Conservation (phyloP, 495 filamentous ascomycete genomes). For the Trichoderma erinaceum region DNA sequence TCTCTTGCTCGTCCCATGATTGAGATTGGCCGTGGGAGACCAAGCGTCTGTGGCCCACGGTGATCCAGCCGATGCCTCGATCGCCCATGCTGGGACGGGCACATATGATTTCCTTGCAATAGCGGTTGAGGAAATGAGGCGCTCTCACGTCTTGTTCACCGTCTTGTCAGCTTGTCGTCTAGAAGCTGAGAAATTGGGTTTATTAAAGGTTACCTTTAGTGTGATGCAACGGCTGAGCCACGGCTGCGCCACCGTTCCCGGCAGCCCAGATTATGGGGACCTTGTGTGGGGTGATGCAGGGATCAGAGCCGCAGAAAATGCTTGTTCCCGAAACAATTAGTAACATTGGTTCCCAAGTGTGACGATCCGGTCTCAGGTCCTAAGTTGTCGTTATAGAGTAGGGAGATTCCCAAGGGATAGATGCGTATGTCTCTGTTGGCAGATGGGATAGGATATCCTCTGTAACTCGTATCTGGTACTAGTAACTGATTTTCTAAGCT, state of each 20-base stretch:
- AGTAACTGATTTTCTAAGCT: too few relatives aligned
- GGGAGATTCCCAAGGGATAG: too few relatives aligned
- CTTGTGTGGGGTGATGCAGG: too few relatives aligned
- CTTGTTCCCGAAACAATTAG: too few relatives aligned
- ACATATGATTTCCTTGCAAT: background rate
- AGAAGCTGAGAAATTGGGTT: background rate
- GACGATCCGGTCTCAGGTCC: too few relatives aligned
- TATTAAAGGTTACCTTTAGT: too few relatives aligned
- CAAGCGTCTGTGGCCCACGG: constrained; percentile 4
- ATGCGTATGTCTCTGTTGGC: too few relatives aligned
- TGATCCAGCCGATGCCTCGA: constrained; percentile 6
- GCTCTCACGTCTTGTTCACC: background rate
- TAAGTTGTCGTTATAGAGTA: too few relatives aligned
- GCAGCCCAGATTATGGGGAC: background rate
- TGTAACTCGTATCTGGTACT: too few relatives aligned
- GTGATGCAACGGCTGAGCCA: background rate
- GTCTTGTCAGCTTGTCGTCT: background rate
- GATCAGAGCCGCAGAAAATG: too few relatives aligned
- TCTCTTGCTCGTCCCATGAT: constrained; percentile 3
- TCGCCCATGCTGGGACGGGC: constrained; percentile 9
- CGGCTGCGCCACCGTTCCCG: background rate
- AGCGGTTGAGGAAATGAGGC: background rate
- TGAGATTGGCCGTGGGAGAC: background rate
- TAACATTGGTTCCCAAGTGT: too few relatives aligned
- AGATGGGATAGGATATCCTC: too few relatives aligned